Evolutionary conservation across 176 grass and related monocot genomes (phyloP), one percentile per base, ranked within the genome.

Genomic region (Aegilops umbellulata): DNA sequence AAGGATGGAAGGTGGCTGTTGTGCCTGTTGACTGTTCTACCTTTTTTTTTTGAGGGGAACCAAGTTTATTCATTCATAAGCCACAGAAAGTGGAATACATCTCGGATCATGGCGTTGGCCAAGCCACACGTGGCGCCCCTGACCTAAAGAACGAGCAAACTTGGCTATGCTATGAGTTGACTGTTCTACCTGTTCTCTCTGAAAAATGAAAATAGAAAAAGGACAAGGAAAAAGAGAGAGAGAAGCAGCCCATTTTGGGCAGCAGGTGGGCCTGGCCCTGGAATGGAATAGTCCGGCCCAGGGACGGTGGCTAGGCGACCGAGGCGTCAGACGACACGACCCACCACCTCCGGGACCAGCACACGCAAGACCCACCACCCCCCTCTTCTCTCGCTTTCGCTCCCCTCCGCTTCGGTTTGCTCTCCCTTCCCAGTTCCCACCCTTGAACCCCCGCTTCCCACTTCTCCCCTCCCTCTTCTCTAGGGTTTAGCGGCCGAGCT

Each of bases 401-500:
- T 62, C 23, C 60, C 62, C 25, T 22, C 17, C 55, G 55, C 53
- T 58, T 58, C 53, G 17, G 53, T 58, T 58, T 58, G 53, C 53
- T 58, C 62, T 65, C 25, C 6, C 63, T 6, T 3, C 27, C 30
- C 46, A 46, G 26, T 6, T 3, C 27, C 30, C 46, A 46, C 7
- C 32, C 79, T 32, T 39, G 72, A 92, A 84, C 78, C 90, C 78
- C 70, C 49, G 15, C 47, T 57, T 57, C 73, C 70, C 49, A 51
- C 47, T 57, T 57, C 55, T 66, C 7, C 23, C 20, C 68, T n/a
- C 35, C 23, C 76, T 8, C 34, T 53, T 53, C 35, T 41, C 88
- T 94, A 94, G 93, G 93, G 93, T 92, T 94, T 94, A 86, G 65
- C n/a, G 77, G 71, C 39, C 8, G 46, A 39, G 11, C 39, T 35